Percentiles rank a stretch among this genome's conserved stretches.
Evolutionary conservation across 306 rosid genomes (phyloP).

Genomic region (Sesbania bispinosa): DNA sequence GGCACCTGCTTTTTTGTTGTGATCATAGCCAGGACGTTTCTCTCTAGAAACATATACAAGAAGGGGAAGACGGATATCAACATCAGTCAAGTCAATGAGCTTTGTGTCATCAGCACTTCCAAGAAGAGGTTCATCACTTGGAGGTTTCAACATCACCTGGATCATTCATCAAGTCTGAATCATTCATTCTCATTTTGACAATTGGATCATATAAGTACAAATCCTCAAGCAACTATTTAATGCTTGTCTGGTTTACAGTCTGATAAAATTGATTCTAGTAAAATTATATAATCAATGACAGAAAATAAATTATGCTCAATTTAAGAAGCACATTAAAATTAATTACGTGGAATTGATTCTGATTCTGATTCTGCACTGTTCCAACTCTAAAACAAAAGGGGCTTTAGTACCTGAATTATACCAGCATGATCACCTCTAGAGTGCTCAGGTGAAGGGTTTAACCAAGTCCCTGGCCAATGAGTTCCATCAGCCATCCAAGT

Average conservation of each 20-base stretch:
- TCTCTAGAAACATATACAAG: conserved; percentile 95
- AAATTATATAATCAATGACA: too few species aligned
- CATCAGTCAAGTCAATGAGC: conserved; percentile 64
- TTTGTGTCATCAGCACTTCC: conserved; percentile 65
- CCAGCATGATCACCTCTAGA: conserved; percentile 92
- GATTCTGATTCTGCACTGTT: too few species aligned
- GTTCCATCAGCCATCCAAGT: conserved; percentile 99
- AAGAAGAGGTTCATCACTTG: conserved; percentile 83
- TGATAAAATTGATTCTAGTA: too few species aligned
- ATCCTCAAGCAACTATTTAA: too few species aligned
- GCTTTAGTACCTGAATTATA: conserved; percentile 73
- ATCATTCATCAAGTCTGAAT: conserved; percentile 8
- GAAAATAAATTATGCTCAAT: too few species aligned
- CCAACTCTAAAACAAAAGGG: too few species aligned
- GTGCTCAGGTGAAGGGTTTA: conserved; percentile 69
- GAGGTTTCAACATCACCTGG: conserved; percentile 98
- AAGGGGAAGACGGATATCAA: conserved; percentile 90
- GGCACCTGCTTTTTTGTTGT: conserved; percentile 96
- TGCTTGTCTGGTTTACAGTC: too few species aligned
- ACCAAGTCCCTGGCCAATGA: conserved; percentile 99
- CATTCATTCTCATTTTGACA: background rate
- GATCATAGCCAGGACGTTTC: conserved; percentile 96
- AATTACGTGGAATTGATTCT: too few species aligned
- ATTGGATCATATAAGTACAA: too few species aligned
- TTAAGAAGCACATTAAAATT: too few species aligned